Percentiles rank a stretch among this genome's conserved stretches.
Evolutionary conservation across 2,329 filamentous ascomycete species (phyloP).

Genomic region (Pezicula carpinea): DNA sequence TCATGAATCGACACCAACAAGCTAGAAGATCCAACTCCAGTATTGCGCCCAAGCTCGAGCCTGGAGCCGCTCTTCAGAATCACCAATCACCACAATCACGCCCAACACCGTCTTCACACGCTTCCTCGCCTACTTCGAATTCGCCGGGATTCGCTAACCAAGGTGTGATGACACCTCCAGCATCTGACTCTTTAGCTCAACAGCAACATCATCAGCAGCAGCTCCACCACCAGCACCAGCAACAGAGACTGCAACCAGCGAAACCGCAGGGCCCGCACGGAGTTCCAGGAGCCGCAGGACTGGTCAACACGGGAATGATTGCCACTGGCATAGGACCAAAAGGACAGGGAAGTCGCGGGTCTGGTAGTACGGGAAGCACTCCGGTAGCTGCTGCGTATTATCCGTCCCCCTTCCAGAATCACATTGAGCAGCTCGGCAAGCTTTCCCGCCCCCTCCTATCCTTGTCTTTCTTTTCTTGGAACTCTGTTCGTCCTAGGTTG

Average conservation of each 20-base stretch:
- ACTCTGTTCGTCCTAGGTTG: slow-evolving; percentile 61
- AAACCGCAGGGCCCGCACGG: slow-evolving; percentile 22
- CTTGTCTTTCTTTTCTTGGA: slow-evolving; percentile 41
- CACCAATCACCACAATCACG: slow-evolving; percentile 69
- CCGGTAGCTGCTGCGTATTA: slow-evolving; percentile 58
- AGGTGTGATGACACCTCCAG: slow-evolving; percentile 57
- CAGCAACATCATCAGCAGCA: slow-evolving; percentile 43
- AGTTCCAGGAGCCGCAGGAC: slow-evolving; percentile 18
- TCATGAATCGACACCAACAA: slow-evolving; percentile 72
- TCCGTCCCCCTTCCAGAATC: slow-evolving; percentile 83
- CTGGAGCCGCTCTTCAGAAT: slow-evolving; percentile 36
- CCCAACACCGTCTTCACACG: slow-evolving; percentile 77
- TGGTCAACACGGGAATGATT: slow-evolving; percentile 21
- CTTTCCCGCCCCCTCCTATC: slow-evolving; percentile 47
- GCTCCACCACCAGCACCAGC: slow-evolving; percentile 40
- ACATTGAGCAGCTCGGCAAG: slow-evolving; percentile 95
- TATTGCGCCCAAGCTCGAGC: slow-evolving; percentile 70
- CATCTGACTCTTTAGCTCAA: slow-evolving; percentile 49
- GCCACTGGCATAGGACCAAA: slow-evolving; percentile 23
- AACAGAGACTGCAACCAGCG: slow-evolving; percentile 27
- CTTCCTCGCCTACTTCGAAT: slow-evolving; percentile 60
- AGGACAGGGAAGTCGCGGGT: slow-evolving; percentile 26
- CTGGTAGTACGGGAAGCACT: slow-evolving; percentile 34
- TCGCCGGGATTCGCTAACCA: slow-evolving; percentile 58
- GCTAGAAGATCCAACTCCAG: slow-evolving; percentile 66